A percentile compares a stretch with the other conserved stretches of the same genome.
Evolutionary conservation across 805 yeast species (phyloP).

Genomic region (Ascoidea tarda): DNA sequence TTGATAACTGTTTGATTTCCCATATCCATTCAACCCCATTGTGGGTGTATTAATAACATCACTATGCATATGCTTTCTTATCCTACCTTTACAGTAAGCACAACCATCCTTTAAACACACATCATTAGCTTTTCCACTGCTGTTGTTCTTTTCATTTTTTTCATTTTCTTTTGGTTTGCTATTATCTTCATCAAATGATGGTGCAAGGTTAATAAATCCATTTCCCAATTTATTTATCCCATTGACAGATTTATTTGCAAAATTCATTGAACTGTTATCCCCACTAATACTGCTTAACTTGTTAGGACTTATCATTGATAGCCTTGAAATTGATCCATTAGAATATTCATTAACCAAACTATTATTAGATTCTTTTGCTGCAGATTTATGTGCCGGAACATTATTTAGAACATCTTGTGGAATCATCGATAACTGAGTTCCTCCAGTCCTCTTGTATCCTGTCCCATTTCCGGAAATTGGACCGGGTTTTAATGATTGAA

Average conservation of each 20-base stretch:
- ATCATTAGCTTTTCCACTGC: too few species aligned
- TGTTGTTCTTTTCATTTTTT: too few species aligned
- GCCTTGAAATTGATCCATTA: neutral
- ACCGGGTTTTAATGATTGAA: neutral
- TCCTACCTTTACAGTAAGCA: neutral
- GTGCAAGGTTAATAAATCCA: too few species aligned
- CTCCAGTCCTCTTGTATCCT: neutral
- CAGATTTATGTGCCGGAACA: neutral
- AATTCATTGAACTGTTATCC: neutral
- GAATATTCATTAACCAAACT: neutral
- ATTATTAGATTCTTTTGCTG: neutral
- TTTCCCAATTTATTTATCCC: too few species aligned
- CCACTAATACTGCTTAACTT: neutral
- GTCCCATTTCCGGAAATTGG: neutral
- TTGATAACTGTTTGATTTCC: too few species aligned
- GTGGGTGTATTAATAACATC: neutral
- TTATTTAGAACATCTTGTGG: neutral
- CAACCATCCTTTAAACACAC: too few species aligned
- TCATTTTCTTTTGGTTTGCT: neutral
- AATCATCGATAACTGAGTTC: neutral
- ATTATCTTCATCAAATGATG: too few species aligned
- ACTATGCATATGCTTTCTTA: neutral
- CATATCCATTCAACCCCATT: neutral
- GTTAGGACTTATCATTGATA: neutral
- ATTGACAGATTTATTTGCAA: neutral